Conservation (phyloP, 2,329 filamentous ascomycete genomes). For the Xylaria sp. region DNA sequence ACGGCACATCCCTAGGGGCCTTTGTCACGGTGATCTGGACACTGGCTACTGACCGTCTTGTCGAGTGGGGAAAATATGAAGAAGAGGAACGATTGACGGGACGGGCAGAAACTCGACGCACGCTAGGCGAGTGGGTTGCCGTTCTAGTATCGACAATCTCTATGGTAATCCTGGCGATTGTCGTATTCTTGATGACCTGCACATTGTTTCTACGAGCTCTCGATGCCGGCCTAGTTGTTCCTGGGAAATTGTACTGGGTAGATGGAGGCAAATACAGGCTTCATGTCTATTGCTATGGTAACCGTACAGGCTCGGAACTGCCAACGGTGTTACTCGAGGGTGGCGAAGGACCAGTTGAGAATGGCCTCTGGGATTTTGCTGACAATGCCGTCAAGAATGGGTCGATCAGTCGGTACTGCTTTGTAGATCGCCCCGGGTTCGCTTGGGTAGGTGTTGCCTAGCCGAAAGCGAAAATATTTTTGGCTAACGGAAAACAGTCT, state of each 20-base stretch:
- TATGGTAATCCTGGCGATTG: slow-evolving; percentile 74
- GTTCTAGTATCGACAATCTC: slow-evolving; percentile 80
- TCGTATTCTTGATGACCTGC: slow-evolving; percentile 79
- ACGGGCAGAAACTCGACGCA: slow-evolving; percentile 84
- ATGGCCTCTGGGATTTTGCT: slow-evolving; percentile 83
- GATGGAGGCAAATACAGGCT: slow-evolving; percentile 87
- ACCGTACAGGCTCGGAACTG: slow-evolving; percentile 68
- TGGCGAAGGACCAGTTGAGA: slow-evolving; percentile 81
- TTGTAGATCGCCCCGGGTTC: slow-evolving; percentile 91
- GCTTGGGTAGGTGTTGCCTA: slow-evolving; percentile 68
- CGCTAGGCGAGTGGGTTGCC: slow-evolving; percentile 83
- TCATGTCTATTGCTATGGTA: slow-evolving; percentile 87
- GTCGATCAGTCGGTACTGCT: slow-evolving; percentile 90
- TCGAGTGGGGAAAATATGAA: slow-evolving; percentile 90
- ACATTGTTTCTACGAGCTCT: slow-evolving; percentile 83
- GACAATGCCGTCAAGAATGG: slow-evolving; percentile 80
- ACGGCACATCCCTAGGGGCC: slow-evolving; percentile 68
- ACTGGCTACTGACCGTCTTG: slow-evolving; percentile 80
- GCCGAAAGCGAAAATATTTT: neutral
- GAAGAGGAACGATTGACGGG: slow-evolving; percentile 95
- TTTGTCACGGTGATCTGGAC: slow-evolving; percentile 83
- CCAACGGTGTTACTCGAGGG: slow-evolving; percentile 89
- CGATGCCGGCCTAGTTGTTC: slow-evolving; percentile 78
- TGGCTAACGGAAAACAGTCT: slow-evolving; percentile 53
- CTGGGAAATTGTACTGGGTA: slow-evolving; percentile 82